phyloP scores from a whole-genome alignment of 768 basidiomycete species.

The Collybia sp. region DNA sequence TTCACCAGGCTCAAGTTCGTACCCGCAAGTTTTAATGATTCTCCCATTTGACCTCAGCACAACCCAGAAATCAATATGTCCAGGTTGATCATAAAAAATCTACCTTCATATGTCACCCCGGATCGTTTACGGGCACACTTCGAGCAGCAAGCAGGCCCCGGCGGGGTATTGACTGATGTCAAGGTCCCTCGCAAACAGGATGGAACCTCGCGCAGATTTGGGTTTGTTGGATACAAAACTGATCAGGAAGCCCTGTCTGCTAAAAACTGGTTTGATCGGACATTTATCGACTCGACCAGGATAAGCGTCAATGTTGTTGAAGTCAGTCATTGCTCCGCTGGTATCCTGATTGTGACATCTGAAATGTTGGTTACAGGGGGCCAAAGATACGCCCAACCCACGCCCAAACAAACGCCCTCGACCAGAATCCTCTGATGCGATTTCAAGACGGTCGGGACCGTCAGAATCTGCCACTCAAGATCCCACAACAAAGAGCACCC shows the following conservation, averaged over 20 bases:
- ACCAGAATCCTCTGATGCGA: constrained; percentile 26
- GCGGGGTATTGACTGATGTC: constrained; percentile 78
- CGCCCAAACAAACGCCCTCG: constrained; percentile 69
- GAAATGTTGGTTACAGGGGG: constrained; percentile 44
- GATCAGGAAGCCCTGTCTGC: constrained; percentile 70
- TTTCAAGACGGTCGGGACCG: constrained; percentile 9
- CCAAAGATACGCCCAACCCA: constrained; percentile 62
- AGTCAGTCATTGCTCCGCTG: constrained; percentile 38
- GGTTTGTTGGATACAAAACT: constrained; percentile 88
- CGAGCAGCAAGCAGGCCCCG: constrained; percentile 51
- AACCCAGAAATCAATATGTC: constrained; percentile 50
- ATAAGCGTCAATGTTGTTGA: constrained; percentile 75
- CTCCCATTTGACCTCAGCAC: not conserved
- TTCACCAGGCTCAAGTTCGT: constrained; percentile 12
- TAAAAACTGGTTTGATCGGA: constrained; percentile 79
- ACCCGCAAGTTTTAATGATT: not conserved
- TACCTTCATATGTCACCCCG: constrained; percentile 66
- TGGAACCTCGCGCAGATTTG: constrained; percentile 83
- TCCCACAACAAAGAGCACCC: constrained; percentile 23
- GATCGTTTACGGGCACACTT: constrained; percentile 66
- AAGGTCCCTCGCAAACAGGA: constrained; percentile 74
- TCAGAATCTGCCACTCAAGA: constrained; percentile 6
- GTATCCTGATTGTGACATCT: constrained; percentile 1
- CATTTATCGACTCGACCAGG: constrained; percentile 76
- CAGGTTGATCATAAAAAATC: constrained; percentile 78